Evolutionary conservation across 495 filamentous ascomycete genomes (phyloP), one percentile per base, ranked within the genome.

Genomic region (Aspergillus olivimuriae): DNA sequence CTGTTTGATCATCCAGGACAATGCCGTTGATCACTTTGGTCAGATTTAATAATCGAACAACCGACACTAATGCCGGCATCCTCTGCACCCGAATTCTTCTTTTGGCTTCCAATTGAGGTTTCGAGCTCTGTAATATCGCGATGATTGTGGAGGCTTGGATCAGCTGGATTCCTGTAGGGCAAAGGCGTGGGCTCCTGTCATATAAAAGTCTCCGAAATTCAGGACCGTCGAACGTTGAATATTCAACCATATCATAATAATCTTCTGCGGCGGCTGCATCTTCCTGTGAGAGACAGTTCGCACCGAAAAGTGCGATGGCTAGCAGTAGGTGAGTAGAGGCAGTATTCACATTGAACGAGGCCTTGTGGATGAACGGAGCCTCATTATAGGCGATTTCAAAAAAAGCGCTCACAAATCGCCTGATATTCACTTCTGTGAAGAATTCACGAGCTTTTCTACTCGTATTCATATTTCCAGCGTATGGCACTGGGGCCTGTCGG

Each of bases 141-240:
- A 36, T 14, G 8, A 44, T 20, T 15, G 37, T 15, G 9, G 41
- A 31, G 12, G 41, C 41, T 30, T 44, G 41, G 14, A 44, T 20
- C 12, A 26, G 21, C 30, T 24, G 30, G 10, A 26, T 18, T 10
- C 18, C 37, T 14, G 16, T 26, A 19, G 6, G 7, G 14, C 32
- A 35, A 14, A 12, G 10, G 11, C n/a, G 16, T 4, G 35, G 35
- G 15, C 19, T 18, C 7, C 17, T 14, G 9, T 2, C 9, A 28
- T 44, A 14, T 1, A 37, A 16, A 9, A 44, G 4, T 8, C 0
- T 5, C 22, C 9, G 20, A 18, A 44, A 37, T 4, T 34, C 28
- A 12, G 32, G 32, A 12, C 32, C 41, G n/a, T 30, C 32, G 21
- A 44, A 37, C 11, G 37, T 7, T 8, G 28, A 15, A 15, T 24